Conservation (phyloP, 176 grass and related monocot species). For the Olyra latifolia region DNA sequence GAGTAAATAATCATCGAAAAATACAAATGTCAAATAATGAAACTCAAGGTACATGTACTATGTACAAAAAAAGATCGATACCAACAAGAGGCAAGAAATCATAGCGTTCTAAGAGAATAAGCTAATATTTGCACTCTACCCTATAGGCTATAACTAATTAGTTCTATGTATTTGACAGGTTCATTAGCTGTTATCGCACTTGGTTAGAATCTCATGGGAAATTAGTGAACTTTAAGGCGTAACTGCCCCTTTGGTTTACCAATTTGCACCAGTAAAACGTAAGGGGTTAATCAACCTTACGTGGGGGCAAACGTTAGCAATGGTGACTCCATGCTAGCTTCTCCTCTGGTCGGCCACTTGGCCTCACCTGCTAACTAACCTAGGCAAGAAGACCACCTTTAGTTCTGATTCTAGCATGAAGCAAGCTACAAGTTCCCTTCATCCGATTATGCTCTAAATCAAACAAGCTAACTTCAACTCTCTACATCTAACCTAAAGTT, state of each 20-base stretch:
- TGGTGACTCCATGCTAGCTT: neutral
- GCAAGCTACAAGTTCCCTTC: neutral
- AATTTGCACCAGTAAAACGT: neutral
- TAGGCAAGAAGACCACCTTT: neutral
- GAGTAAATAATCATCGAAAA: neutral
- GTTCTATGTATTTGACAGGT: neutral
- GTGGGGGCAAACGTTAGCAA: neutral
- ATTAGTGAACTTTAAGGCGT: neutral
- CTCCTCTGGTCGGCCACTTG: neutral
- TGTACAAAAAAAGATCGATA: neutral
- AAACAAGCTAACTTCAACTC: neutral
- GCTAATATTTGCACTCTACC: neutral
- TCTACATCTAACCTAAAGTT: neutral
- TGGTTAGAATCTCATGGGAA: neutral
- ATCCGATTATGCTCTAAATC: neutral
- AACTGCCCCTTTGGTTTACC: neutral
- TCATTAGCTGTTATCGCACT: neutral
- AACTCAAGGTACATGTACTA: neutral
- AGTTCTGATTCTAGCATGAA: neutral
- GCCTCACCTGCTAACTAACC: neutral
- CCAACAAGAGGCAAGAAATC: neutral
- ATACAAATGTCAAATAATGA: constrained; percentile 3
- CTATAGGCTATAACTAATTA: neutral
- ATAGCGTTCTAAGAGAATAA: neutral
- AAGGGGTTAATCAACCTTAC: neutral